Evolutionary conservation across 192 early-diverging fungal genomes (phyloP), one percentile per base, ranked within the genome.

Genomic region (Allomyces javanicus): DNA sequence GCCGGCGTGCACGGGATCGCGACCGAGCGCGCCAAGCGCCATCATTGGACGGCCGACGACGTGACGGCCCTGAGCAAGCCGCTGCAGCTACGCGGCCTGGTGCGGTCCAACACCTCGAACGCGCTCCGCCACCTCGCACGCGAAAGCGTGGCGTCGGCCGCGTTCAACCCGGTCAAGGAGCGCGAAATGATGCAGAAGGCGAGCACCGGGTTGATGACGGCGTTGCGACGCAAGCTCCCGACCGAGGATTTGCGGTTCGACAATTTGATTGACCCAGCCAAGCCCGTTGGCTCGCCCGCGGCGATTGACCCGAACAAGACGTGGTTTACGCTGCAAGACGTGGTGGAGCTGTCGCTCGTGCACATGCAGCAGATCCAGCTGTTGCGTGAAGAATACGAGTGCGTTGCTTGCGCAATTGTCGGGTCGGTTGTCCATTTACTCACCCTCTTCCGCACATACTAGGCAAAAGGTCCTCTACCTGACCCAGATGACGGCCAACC

Each of bases 321-420:
- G n/a, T 66, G 65, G 61, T 83, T 81, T 69, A 69, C 76, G 23
- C 64, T 83, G 11, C 73, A 83, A 66, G 82, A 83, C 27, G 77
- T 83, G 1, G 80, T 83, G 75, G 82, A 83, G 68, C 73, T 83
- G 0, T 82, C 82, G 21, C 72, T 83, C 9, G 66, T 83, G 22
- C 82, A 83, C 66, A 80, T 76, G 5, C 82, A 83, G 58, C 82
- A 83, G 64, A 72, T 83, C 71, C 80, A 83, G 61, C 63, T 77
- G 23, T 63, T 83, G 55, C 73, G 78, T 55, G 65, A 74, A 12
- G 80, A 82, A 75, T 82, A 77, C 62, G 75, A 78, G 77, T 81
- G 68, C 14, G 68, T 73, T 9, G 11, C 23, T 11, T 33, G 45
- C 72, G 25, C 6, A 21, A 24, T 24, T 25, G 4, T 2, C 21